Evolutionary conservation across 306 rosid genomes (phyloP).

Genomic region (Hippophae tibetana): DNA sequence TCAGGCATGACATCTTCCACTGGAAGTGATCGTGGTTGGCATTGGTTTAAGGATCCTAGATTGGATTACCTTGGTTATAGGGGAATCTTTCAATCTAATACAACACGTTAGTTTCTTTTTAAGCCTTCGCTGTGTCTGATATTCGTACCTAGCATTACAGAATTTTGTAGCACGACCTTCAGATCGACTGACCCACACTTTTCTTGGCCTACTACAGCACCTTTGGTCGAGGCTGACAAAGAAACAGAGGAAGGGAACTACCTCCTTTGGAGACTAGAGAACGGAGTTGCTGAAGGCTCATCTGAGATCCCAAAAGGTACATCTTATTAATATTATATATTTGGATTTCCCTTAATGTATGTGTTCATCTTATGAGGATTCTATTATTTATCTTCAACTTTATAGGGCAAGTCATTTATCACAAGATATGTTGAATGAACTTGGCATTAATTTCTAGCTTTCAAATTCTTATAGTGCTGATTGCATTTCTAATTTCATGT

Average conservation of each 20-base stretch:
- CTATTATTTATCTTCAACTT: background rate
- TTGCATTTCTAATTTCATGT: conserved; percentile 2
- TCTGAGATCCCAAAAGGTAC: conserved; percentile 79
- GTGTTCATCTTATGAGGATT: background rate
- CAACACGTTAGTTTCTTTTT: conserved; percentile 45
- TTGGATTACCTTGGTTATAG: conserved; percentile 76
- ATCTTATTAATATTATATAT: background rate
- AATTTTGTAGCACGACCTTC: background rate
- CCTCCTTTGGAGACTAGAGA: conserved; percentile 58
- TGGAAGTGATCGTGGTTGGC: conserved; percentile 58
- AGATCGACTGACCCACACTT: background rate
- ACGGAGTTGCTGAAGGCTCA: conserved; percentile 93
- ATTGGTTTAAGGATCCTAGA: conserved; percentile 90
- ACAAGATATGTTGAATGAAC: background rate
- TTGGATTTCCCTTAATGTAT: background rate
- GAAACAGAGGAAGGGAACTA: conserved; percentile 76
- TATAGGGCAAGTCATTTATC: background rate
- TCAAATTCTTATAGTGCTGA: background rate
- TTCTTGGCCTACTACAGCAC: conserved; percentile 47
- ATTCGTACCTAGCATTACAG: conserved; percentile 10
- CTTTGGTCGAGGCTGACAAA: conserved; percentile 66
- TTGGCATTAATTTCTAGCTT: background rate
- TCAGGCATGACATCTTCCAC: conserved; percentile 49
- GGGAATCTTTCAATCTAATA: conserved; percentile 73
- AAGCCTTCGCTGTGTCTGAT: conserved; percentile 17